Evolutionary conservation across 805 yeast species (phyloP).

Genomic region (Wickerhamiella kurtzmanii): DNA sequence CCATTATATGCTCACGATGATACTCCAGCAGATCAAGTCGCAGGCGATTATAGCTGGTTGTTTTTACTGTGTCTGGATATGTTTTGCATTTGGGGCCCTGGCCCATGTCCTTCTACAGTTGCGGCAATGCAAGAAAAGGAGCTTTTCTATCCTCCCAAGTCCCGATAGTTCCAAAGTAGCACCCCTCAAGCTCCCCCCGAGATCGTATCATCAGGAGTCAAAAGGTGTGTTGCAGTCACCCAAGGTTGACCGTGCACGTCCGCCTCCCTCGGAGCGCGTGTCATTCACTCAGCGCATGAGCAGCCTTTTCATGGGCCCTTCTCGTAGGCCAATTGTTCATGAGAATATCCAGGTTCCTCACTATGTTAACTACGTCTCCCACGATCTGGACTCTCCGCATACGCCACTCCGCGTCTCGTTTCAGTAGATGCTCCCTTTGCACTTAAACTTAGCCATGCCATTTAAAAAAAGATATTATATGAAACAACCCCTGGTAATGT

Average conservation of each 20-base stretch:
- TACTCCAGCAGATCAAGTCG: constrained; percentile 6
- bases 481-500: no score
- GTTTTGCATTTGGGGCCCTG: constrained; percentile 6
- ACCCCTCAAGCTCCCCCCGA: no score
- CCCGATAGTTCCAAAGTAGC: no score
- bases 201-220: no score
- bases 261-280: neutral
- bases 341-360: neutral
- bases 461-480: no score
- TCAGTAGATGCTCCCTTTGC: neutral
- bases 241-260: no score
- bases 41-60: constrained; percentile 13
- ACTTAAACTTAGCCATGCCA: no score
- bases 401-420: neutral
- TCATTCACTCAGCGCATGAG: neutral
- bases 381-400: neutral
- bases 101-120: neutral
- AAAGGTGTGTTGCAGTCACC: no score
- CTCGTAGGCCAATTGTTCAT: neutral
- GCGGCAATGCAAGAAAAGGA: neutral
- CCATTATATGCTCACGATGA: neutral
- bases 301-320: neutral
- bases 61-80: constrained; percentile 13
- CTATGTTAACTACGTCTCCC: neutral
- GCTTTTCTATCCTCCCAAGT: no score